Percentiles rank a stretch among this genome's conserved stretches.
phyloP scores from a whole-genome alignment of 2,329 filamentous ascomycete species.

The Septoria petroselini region DNA sequence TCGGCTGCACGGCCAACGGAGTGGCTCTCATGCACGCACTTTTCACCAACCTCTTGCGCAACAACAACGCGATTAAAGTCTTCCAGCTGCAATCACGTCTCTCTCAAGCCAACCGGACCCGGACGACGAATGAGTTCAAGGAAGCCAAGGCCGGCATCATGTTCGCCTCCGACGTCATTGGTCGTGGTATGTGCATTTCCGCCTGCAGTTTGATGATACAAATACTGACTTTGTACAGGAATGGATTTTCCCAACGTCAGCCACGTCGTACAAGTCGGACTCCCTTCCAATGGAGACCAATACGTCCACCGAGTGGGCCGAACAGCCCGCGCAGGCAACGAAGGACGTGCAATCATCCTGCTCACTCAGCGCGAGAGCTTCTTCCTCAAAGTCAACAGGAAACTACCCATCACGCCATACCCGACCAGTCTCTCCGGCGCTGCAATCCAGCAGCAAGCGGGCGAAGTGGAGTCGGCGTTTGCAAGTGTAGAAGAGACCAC shows the following conservation, averaged over 20 bases:
- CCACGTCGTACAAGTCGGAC: constrained; percentile 72
- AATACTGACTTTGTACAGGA: constrained; percentile 62
- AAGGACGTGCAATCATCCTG: constrained; percentile 54
- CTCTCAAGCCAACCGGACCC: constrained; percentile 42
- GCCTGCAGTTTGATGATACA: neutral
- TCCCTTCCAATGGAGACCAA: constrained; percentile 52
- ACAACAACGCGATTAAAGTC: constrained; percentile 36
- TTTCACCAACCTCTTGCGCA: constrained; percentile 37
- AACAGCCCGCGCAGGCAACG: constrained; percentile 82
- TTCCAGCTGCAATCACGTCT: constrained; percentile 48
- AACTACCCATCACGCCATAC: constrained; percentile 52
- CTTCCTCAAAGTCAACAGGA: constrained; percentile 50
- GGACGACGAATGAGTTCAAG: constrained; percentile 47
- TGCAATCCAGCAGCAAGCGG: constrained; percentile 24
- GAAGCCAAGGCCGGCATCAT: constrained; percentile 48
- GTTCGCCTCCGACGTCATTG: constrained; percentile 69
- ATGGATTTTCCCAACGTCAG: constrained; percentile 99
- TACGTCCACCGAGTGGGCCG: constrained; percentile 95
- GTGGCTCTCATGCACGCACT: constrained; percentile 44
- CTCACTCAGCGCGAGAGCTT: constrained; percentile 53
- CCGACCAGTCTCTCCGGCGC: constrained; percentile 43
- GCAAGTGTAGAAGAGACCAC: constrained; percentile 40
- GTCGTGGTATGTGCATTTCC: constrained; percentile 63
- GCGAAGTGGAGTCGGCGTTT: constrained; percentile 36
- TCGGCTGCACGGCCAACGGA: constrained; percentile 48